phyloP scores from a whole-genome alignment of 345 rosid species.

The Salix koriyanagi region DNA sequence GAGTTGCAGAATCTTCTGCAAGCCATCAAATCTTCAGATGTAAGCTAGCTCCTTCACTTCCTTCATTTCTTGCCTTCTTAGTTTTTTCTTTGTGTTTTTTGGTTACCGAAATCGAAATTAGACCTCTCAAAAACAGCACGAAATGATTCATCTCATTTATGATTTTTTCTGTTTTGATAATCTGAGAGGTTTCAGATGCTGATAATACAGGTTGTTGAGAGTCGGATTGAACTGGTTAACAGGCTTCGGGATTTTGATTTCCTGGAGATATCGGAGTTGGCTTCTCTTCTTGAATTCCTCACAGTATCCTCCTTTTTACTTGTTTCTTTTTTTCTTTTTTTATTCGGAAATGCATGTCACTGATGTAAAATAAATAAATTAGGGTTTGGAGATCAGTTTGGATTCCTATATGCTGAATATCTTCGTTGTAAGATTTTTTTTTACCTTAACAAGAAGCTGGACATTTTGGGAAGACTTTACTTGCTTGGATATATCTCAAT shows the following conservation, averaged over 20 bases:
- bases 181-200: not conserved
- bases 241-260: conserved; percentile 44
- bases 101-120: not conserved
- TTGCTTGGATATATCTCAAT: conserved; percentile 82
- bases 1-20: conserved; percentile 42
- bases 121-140: not conserved
- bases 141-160: not conserved
- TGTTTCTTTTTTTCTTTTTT: not conserved
- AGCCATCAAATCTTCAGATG: conserved; percentile 64
- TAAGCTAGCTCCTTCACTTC: conserved; percentile 29
- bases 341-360: no score
- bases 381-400: no score
- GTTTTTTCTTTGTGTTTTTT: not conserved
- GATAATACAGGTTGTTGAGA: conserved; percentile 63
- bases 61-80: not conserved
- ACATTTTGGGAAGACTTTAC: conserved; percentile 81
- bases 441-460: conserved; percentile 48
- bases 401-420: not conserved
- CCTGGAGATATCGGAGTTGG: conserved; percentile 42
- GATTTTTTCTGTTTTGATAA: not conserved
- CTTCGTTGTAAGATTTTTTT: no score
- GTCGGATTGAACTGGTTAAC: conserved; percentile 50
- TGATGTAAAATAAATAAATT: no score
- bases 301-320: conserved; percentile 51
- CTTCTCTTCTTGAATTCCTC: conserved; percentile 45